Conservation (phyloP, 306 rosid genomes). For the Pyrus betulifolia region DNA sequence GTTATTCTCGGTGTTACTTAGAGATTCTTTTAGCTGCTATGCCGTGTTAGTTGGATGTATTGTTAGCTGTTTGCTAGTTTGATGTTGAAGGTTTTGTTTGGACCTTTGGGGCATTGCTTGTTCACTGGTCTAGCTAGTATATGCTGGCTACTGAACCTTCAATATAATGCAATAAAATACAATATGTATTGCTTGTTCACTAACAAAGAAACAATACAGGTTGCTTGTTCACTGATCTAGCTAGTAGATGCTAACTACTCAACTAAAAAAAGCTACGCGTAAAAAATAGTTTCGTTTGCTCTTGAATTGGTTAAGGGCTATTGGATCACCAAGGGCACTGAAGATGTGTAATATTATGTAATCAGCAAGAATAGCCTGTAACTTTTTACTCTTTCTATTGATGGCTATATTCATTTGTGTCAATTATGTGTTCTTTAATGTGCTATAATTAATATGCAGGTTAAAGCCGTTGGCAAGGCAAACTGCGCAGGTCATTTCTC, state of each 20-base stretch:
- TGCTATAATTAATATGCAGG: constrained; percentile 29
- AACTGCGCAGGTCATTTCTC: constrained; percentile 50
- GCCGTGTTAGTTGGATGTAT: neutral
- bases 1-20: neutral
- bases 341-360: neutral
- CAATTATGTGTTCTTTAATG: constrained; percentile 1
- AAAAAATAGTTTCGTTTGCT: neutral
- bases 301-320: neutral
- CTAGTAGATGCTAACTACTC: neutral
- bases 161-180: no score
- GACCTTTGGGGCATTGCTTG: neutral
- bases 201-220: no score
- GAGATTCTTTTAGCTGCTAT: neutral
- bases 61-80: neutral
- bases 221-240: neutral
- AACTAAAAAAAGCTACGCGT: neutral
- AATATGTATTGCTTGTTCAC: no score
- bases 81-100: neutral
- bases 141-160: no score
- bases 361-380: neutral
- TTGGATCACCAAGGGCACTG: neutral
- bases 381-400: neutral
- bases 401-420: constrained; percentile 6
- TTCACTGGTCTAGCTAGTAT: neutral
- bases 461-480: constrained; percentile 65